Conservation (phyloP, 306 rosid genomes). For the Canavalia ensiformis region DNA sequence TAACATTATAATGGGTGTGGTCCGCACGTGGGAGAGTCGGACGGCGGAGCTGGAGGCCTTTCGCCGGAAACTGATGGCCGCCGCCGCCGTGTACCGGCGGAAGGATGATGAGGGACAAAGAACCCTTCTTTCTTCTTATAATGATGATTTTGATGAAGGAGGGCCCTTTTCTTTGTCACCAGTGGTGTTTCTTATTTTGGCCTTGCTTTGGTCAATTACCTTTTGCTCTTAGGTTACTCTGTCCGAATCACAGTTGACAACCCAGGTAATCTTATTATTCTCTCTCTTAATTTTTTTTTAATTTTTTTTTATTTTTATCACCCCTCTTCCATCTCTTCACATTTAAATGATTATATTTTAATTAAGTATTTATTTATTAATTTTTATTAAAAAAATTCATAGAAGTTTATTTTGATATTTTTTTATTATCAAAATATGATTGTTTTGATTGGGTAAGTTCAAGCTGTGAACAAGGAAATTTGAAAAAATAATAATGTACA, state of each 20-base stretch:
- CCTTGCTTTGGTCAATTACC: conserved; percentile 72
- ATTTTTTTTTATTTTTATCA: neutral
- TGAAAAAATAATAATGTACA: neutral
- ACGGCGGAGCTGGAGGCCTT: conserved; percentile 61
- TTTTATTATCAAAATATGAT: neutral
- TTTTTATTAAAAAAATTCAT: no score
- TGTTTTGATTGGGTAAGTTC: neutral
- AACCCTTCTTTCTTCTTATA: conserved; percentile 14
- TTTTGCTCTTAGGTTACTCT: conserved; percentile 77
- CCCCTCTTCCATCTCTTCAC: no score
- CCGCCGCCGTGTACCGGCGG: conserved; percentile 58
- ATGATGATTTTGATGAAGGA: conserved; percentile 45
- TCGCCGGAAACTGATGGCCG: conserved; percentile 57
- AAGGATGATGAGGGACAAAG: conserved; percentile 55
- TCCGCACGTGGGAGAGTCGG: conserved; percentile 57
- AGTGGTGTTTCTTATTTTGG: conserved; percentile 87
- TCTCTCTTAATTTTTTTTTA: neutral
- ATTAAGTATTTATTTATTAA: no score
- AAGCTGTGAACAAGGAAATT: conserved; percentile 20
- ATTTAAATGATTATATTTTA: no score
- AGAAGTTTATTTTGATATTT: no score
- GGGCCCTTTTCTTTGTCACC: conserved; percentile 70
- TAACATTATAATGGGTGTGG: conserved; percentile 63
- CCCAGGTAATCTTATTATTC: conserved; percentile 49
- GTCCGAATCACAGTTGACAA: conserved; percentile 71